phyloP scores from a whole-genome alignment of 2,329 filamentous ascomycete genomes.

The Stylonectria norvegica region DNA sequence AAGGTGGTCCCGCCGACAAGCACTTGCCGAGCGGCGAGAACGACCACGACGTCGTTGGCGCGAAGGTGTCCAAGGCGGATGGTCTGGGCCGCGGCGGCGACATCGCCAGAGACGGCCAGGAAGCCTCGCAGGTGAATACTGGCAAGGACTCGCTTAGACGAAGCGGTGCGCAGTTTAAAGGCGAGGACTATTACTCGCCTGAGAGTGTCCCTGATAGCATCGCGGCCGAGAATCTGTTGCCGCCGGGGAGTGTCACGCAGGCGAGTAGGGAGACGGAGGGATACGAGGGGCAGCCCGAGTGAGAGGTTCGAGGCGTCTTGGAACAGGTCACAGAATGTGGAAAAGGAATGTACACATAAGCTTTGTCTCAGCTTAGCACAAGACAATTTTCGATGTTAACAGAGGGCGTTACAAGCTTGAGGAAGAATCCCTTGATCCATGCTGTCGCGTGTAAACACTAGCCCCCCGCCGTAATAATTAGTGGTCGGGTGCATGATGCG shows the following conservation, averaged over 20 bases:
- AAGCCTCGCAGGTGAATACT: slow-evolving; percentile 38
- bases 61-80: slow-evolving; percentile 19
- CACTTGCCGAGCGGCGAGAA: slow-evolving; percentile 34
- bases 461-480: too few relatives aligned
- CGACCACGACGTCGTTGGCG: slow-evolving; percentile 35
- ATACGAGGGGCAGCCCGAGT: slow-evolving; percentile 3
- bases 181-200: slow-evolving; percentile 38
- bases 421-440: too few relatives aligned
- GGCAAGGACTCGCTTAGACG: slow-evolving; percentile 33
- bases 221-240: slow-evolving; percentile 39
- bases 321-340: too few relatives aligned
- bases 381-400: too few relatives aligned
- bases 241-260: slow-evolving; percentile 41
- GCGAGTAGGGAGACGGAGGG: slow-evolving; percentile 29
- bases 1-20: slow-evolving; percentile 43
- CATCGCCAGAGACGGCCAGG: slow-evolving; percentile 33
- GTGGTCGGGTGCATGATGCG: slow-evolving; percentile 24
- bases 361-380: too few relatives aligned
- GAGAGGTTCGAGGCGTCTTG: too few relatives aligned
- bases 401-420: too few relatives aligned
- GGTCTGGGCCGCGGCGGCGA: slow-evolving; percentile 26
- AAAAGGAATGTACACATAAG: too few relatives aligned
- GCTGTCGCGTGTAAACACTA: too few relatives aligned
- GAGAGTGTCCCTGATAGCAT: slow-evolving; percentile 42
- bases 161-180: slow-evolving; percentile 39